Evolutionary conservation across 352 stramenopile species (phyloP).

Genomic region (Globisporangium carolinianum): DNA sequence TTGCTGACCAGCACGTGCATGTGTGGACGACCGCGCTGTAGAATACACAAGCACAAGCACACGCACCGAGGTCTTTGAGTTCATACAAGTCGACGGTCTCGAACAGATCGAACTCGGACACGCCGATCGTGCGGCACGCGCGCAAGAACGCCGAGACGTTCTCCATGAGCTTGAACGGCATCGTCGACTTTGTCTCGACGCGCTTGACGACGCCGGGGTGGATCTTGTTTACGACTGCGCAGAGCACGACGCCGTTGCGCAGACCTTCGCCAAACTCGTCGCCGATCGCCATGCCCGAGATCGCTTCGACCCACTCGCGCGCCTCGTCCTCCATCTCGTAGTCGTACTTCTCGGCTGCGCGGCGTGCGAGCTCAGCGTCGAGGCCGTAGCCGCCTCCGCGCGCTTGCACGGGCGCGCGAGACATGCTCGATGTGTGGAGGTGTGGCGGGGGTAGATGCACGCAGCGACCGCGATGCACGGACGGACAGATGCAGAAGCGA

Average conservation of each 20-base stretch:
- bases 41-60: background rate
- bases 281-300: constrained; percentile 70
- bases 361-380: constrained; percentile 84
- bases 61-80: constrained; percentile 70
- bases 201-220: constrained; percentile 52
- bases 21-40: background rate
- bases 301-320: constrained; percentile 78
- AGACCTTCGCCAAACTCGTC: constrained; percentile 76
- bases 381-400: constrained; percentile 82
- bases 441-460: background rate
- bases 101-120: constrained; percentile 89
- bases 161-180: constrained; percentile 93
- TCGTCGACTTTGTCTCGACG: constrained; percentile 79
- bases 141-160: constrained; percentile 85
- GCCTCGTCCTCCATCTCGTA: constrained; percentile 82
- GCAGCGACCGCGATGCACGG: background rate
- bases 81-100: constrained; percentile 88
- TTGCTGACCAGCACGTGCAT: too few relatives aligned
- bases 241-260: constrained; percentile 78
- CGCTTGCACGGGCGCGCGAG: constrained; percentile 37
- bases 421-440: background rate
- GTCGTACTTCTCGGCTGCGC: constrained; percentile 85
- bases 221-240: constrained; percentile 79
- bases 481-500: background rate
- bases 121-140: constrained; percentile 75